These are phyloP conservation scores for Akanthomyces dipterigenus DNA, from an alignment of 2,329 filamentous ascomycete species.

Conservation along the genomic window DNA sequence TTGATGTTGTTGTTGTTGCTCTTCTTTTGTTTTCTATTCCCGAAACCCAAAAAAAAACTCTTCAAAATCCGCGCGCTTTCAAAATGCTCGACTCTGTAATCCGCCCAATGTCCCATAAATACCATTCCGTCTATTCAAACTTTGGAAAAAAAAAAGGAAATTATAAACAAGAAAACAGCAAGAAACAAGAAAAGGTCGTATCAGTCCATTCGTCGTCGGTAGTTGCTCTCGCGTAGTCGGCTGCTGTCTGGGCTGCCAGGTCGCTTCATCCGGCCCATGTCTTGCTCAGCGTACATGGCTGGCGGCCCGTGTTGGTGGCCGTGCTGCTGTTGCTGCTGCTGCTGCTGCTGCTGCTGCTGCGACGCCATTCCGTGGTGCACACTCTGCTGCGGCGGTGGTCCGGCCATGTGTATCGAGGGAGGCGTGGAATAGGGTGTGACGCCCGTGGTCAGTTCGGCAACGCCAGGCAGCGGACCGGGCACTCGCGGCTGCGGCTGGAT, in stretches of 20 bases:
- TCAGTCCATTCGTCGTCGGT: constrained; percentile 32
- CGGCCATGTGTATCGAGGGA: constrained; percentile 11
- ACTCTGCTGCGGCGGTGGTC: neutral
- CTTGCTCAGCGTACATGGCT: constrained; percentile 1
- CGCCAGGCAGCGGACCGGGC: constrained; percentile 48
- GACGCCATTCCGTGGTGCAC: neutral
- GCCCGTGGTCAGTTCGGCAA: constrained; percentile 58
- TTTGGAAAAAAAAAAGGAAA: neutral
- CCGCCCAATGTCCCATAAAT: neutral
- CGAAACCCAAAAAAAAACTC: neutral
- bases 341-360: constrained; percentile 4
- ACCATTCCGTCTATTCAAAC: constrained; percentile 1
- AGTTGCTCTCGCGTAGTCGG: constrained; percentile 37
- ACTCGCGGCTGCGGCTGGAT: constrained; percentile 38
- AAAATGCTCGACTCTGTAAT: constrained; percentile 6
- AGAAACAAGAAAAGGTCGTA: neutral
- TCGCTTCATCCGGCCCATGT: constrained; percentile 34
- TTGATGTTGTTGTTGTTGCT: neutral
- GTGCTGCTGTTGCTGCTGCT: constrained; percentile 1
- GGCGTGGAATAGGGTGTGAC: constrained; percentile 55
- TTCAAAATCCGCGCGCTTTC: constrained; percentile 5
- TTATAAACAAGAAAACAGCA: neutral
- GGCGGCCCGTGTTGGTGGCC: neutral
- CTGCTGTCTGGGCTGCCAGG: constrained; percentile 42
- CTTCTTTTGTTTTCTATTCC: neutral